Evolutionary conservation across 495 filamentous ascomycete genomes (phyloP).

Genomic region (Penicillium steckii): DNA sequence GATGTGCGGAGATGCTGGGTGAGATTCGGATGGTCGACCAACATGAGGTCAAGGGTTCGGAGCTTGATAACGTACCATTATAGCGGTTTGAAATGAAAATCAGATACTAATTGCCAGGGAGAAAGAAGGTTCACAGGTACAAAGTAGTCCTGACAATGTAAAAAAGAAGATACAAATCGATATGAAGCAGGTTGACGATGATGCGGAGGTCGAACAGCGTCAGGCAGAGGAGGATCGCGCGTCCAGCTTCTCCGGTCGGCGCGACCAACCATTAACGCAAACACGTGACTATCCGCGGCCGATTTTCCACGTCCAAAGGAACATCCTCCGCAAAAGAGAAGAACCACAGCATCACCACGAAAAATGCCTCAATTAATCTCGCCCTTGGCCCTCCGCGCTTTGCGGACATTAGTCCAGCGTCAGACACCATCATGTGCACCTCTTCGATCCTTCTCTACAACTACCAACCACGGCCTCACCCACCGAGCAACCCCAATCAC

Average conservation of each 20-base stretch:
- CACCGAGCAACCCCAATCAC: conserved; percentile 15
- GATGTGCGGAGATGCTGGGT: neutral
- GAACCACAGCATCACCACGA: conserved; percentile 3
- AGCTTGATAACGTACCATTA: conserved; percentile 39
- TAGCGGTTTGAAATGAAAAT: conserved; percentile 13
- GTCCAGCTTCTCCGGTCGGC: conserved; percentile 36
- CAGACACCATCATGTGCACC: conserved; percentile 20
- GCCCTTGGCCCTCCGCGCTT: conserved; percentile 36
- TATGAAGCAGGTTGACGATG: conserved; percentile 14
- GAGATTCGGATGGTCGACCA: conserved; percentile 11
- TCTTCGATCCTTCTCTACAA: conserved; percentile 22
- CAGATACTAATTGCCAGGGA: neutral
- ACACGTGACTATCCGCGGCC: conserved; percentile 28
- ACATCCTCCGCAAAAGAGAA: conserved; percentile 2
- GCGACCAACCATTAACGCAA: conserved; percentile 24
- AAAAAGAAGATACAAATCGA: conserved; percentile 5
- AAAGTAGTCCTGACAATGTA: neutral
- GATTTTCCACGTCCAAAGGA: conserved; percentile 10
- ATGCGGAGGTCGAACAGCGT: conserved; percentile 23
- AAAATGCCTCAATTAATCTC: conserved; percentile 39
- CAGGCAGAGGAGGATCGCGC: conserved; percentile 34
- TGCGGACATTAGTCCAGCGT: conserved; percentile 38
- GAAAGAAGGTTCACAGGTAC: neutral
- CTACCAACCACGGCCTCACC: conserved; percentile 13
- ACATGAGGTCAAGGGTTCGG: conserved; percentile 9